phyloP scores from a whole-genome alignment of 2,329 filamentous ascomycete genomes.

The Talaromyces sp. region DNA sequence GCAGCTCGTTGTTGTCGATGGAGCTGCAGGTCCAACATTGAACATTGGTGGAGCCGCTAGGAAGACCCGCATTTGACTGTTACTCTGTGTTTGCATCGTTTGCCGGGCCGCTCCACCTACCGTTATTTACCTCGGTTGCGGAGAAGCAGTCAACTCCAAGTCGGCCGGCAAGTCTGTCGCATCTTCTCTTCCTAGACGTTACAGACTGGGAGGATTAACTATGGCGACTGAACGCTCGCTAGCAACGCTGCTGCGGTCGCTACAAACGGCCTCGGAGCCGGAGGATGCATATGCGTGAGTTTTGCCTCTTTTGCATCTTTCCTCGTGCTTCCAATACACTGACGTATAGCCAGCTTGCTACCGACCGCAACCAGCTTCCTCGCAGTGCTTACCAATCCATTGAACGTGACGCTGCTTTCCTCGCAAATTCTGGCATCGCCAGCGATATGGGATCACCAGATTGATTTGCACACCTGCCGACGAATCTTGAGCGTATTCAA shows the following conservation, averaged over 20 bases:
- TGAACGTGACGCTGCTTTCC: constrained; percentile 58
- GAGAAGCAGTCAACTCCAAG: neutral
- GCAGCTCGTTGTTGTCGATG: neutral
- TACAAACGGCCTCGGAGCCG: constrained; percentile 55
- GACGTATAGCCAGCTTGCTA: constrained; percentile 42
- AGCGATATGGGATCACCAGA: constrained; percentile 54
- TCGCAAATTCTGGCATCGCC: constrained; percentile 57
- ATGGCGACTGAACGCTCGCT: constrained; percentile 61
- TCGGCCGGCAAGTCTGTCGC: neutral
- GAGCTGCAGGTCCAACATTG: neutral
- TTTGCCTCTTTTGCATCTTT: neutral
- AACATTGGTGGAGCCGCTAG: neutral
- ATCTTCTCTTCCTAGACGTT: neutral
- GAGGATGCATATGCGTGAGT: constrained; percentile 57
- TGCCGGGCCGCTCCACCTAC: neutral
- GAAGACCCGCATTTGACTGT: too few species aligned
- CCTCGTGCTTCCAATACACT: constrained; percentile 2
- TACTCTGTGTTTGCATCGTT: constrained; percentile 1
- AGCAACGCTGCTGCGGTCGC: constrained; percentile 55
- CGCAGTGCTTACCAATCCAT: constrained; percentile 53
- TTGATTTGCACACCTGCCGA: constrained; percentile 52
- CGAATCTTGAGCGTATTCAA: constrained; percentile 60
- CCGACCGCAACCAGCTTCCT: constrained; percentile 47
- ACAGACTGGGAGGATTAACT: constrained; percentile 3
- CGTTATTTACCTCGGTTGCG: neutral